These are phyloP conservation scores for Stephanodiscus triporus DNA, from an alignment of 108 stramenopile species.

Conservation along the genomic window DNA sequence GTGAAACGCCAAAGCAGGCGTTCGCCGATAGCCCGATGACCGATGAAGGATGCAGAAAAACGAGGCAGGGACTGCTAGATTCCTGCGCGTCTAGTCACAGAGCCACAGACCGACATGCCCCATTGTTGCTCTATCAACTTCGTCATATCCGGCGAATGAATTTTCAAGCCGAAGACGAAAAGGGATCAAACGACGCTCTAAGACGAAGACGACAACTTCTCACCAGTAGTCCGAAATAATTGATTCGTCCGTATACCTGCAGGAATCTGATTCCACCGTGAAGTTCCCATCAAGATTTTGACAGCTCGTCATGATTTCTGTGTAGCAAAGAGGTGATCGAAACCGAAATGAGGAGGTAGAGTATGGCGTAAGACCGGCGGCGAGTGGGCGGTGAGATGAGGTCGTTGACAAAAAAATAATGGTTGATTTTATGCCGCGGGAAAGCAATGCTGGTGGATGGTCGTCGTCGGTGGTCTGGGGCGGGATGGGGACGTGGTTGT, in stretches of 20 bases:
- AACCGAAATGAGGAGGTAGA: not conserved
- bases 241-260: slow-evolving; percentile 89
- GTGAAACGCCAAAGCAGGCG: too few relatives aligned
- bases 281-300: slow-evolving; percentile 66
- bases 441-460: not conserved
- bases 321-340: not conserved
- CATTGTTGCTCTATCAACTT: not conserved
- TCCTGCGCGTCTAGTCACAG: too few relatives aligned
- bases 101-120: too few relatives aligned
- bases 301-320: slow-evolving; percentile 54
- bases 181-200: not conserved
- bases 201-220: slow-evolving; percentile 24
- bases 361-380: not conserved
- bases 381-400: not conserved
- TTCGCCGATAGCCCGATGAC: too few relatives aligned
- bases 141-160: not conserved
- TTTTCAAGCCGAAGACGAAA: not conserved
- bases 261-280: slow-evolving; percentile 81
- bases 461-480: too few relatives aligned
- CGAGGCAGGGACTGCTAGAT: too few relatives aligned
- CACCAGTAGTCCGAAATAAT: slow-evolving; percentile 90
- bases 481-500: too few relatives aligned
- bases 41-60: too few relatives aligned
- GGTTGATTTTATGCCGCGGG: too few relatives aligned
- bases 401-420: not conserved